These are phyloP conservation scores for Coccomyxa sp. DNA, from an alignment of 139 green algal species.

Conservation along the genomic window DNA sequence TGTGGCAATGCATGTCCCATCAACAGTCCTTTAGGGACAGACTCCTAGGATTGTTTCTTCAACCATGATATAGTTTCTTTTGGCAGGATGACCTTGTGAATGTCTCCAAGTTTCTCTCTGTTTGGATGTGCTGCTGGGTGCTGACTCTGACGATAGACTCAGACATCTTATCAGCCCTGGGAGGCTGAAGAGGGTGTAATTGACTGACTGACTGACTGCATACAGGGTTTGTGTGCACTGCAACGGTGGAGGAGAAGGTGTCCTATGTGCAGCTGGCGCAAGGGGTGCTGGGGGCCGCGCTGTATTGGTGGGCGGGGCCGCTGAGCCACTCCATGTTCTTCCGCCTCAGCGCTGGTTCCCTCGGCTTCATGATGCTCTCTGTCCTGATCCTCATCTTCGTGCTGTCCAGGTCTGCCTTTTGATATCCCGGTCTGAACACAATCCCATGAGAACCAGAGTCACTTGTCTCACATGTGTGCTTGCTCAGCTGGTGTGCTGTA, in stretches of 20 bases:
- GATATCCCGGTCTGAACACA: neutral
- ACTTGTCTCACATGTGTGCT: neutral
- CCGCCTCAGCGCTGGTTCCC: conserved; percentile 36
- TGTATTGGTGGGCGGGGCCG: conserved; percentile 16
- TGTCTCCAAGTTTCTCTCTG: no score
- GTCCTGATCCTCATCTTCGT: conserved; percentile 41
- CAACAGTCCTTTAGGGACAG: no score
- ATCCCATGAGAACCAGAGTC: neutral
- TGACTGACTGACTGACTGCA: no score
- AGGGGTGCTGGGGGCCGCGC: conserved; percentile 2
- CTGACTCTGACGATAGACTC: no score
- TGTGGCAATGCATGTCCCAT: no score
- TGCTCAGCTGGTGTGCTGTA: neutral
- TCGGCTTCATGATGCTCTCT: conserved; percentile 39
- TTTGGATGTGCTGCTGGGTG: no score
- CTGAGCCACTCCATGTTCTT: conserved; percentile 22
- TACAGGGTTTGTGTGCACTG: neutral
- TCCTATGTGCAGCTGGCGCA: neutral
- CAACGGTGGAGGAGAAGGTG: neutral
- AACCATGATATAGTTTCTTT: no score
- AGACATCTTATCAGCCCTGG: no score
- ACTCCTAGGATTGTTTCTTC: no score
- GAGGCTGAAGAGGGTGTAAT: no score
- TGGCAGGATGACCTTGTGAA: no score
- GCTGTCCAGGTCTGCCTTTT: conserved; percentile 21